Conservation (phyloP, 2,329 filamentous ascomycete genomes). For the Ophiocordyceps camponoti-rufipedis region DNA sequence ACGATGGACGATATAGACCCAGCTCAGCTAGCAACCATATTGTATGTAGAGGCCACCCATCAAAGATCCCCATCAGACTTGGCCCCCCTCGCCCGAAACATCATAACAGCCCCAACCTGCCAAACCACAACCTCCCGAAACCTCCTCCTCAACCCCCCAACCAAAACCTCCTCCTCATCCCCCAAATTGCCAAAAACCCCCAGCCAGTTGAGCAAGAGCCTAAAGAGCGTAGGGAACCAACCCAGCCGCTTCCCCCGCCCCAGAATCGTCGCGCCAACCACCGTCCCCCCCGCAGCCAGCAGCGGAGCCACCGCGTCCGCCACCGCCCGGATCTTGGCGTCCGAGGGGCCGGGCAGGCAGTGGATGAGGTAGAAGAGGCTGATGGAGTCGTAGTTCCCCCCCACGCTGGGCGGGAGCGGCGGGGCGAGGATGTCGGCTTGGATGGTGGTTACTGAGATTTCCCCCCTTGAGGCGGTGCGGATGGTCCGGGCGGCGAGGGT, state of each 20-base stretch:
- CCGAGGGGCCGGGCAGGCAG: background rate
- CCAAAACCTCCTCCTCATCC: background rate
- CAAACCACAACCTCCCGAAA: background rate
- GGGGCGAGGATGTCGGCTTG: background rate
- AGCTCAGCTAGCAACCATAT: too few species aligned
- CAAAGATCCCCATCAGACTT: background rate
- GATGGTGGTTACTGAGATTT: background rate
- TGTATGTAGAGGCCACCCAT: too few species aligned
- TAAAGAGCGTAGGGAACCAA: background rate
- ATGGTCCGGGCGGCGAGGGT: background rate
- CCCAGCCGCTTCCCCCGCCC: background rate
- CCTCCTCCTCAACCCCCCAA: background rate
- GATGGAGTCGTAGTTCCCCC: background rate
- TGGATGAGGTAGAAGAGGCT: background rate
- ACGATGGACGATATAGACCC: too few species aligned
- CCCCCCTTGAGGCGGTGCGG: background rate
- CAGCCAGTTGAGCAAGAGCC: background rate
- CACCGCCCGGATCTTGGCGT: background rate
- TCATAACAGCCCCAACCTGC: background rate
- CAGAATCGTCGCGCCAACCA: background rate
- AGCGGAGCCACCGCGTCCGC: background rate
- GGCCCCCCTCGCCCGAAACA: background rate
- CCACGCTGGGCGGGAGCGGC: background rate
- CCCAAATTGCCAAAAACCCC: background rate
- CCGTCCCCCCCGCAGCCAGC: background rate